Base-by-base conservation (phyloP, 2,329 filamentous ascomycete species). In the Microdochium paspali region DNA sequence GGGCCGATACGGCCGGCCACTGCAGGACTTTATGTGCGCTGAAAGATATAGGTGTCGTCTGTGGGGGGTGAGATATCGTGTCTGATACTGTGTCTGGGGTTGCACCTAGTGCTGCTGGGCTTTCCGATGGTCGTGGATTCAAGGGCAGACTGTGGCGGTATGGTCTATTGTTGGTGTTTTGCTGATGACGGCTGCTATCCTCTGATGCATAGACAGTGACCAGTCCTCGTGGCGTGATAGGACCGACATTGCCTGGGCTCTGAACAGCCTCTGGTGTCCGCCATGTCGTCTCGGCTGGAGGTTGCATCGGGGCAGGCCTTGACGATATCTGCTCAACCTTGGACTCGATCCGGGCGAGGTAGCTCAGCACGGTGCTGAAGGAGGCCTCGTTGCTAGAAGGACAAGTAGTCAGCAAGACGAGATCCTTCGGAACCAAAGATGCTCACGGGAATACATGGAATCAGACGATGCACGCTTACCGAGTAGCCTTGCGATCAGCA, bases 331-430 rank as follows among this genome's bases (percentile, higher is more conserved):
- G 65, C 53, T 77, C 73, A 32, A 77, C 62, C 54, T 77, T 77
- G 4, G 67, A 64, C 56, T 77, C 74, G 18, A 77, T 64, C 12
- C 74, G 66, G 58, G 73, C 67, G 23, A 77, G 67, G 10, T 73
- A 73, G 54, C 74, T 76, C 58, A 77, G 76, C 25, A 76, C 74
- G 56, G 76, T 68, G 24, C 69, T 66, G 56, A 77, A 68, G 3
- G 74, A 76, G 47, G 75, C 71, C 49, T 77, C 74, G 46, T 73
- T 75, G 52, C 70, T 73, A 44, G 31, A 46, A 26, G 44, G n/a
- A 46, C 44, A 40, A 31, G 28, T 43, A 43, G 35, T 24, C 12
- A 24, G 35, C 18, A 18, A 15, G 26, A 30, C 9, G 31, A 15
- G 13, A 40, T 21, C 15, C 10, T 40, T 5, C 10, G 6, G 18